phyloP scores from a whole-genome alignment of 164 flowering plant genomes.

The Stephania japonica region DNA sequence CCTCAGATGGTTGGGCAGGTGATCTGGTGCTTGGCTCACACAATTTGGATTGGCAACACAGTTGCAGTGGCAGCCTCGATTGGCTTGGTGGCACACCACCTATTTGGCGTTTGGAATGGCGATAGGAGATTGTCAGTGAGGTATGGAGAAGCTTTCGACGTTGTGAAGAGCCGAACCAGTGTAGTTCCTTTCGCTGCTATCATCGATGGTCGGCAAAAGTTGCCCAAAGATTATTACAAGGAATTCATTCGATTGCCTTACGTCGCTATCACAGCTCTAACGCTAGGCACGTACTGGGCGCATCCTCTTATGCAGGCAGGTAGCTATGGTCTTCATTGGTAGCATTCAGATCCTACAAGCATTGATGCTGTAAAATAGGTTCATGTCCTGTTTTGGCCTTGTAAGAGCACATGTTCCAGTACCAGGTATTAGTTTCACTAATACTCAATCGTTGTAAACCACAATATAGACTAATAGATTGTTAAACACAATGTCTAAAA shows the following conservation, averaged over 20 bases:
- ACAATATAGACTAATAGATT: too few relatives aligned
- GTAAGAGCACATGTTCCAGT: not conserved
- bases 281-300: constrained; percentile 71
- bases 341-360: constrained; percentile 12
- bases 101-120: constrained; percentile 98
- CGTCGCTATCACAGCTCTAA: constrained; percentile 56
- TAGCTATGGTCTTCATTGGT: constrained; percentile 87
- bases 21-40: constrained; percentile 95
- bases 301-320: constrained; percentile 91
- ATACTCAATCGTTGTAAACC: too few relatives aligned
- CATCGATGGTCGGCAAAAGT: constrained; percentile 83
- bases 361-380: not conserved
- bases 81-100: constrained; percentile 86
- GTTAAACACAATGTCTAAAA: too few relatives aligned
- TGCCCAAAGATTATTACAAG: constrained; percentile 78
- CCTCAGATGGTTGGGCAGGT: constrained; percentile 94
- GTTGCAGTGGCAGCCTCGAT: constrained; percentile 86
- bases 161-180: constrained; percentile 72
- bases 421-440: too few relatives aligned
- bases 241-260: constrained; percentile 79
- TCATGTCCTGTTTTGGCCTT: not conserved
- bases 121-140: constrained; percentile 68
- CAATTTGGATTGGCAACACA: constrained; percentile 87
- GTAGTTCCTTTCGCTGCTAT: constrained; percentile 91
- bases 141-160: constrained; percentile 77